Conservation (phyloP, 2,329 filamentous ascomycete genomes). For the Stagonosporopsis rhizophila region DNA sequence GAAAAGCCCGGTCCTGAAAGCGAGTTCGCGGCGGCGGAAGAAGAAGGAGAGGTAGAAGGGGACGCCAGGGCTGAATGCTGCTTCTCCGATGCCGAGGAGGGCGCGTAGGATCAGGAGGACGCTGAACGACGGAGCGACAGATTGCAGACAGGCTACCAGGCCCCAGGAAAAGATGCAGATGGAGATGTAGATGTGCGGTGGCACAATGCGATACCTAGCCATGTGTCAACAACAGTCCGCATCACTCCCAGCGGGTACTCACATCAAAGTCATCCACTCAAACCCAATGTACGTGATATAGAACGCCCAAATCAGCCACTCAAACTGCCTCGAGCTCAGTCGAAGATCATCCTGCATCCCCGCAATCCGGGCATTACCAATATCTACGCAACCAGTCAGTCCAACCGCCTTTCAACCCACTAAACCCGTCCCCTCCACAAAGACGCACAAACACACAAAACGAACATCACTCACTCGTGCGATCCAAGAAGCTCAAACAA, state of each 20-base stretch:
- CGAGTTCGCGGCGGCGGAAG: slow-evolving; percentile 73
- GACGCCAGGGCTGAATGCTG: slow-evolving; percentile 68
- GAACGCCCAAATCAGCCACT: slow-evolving; percentile 68
- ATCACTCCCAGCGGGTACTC: neutral
- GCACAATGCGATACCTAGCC: slow-evolving; percentile 61
- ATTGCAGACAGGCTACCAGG: slow-evolving; percentile 75
- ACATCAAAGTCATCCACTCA: slow-evolving; percentile 70
- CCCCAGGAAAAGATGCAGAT: slow-evolving; percentile 80
- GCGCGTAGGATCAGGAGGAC: slow-evolving; percentile 68
- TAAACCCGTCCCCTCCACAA: neutral
- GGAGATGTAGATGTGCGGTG: slow-evolving; percentile 67
- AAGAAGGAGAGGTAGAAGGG: slow-evolving; percentile 71
- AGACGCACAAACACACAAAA: neutral
- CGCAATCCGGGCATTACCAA: slow-evolving; percentile 69
- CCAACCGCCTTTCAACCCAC: neutral
- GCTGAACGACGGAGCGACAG: slow-evolving; percentile 55
- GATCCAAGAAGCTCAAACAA: slow-evolving; percentile 83
- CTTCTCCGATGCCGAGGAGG: slow-evolving; percentile 64
- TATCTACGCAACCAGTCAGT: slow-evolving; percentile 51
- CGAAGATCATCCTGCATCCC: slow-evolving; percentile 62
- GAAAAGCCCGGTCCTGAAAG: slow-evolving; percentile 84
- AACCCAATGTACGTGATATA: slow-evolving; percentile 70
- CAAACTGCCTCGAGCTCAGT: slow-evolving; percentile 64
- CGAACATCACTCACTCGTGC: slow-evolving; percentile 68
- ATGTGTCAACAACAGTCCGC: slow-evolving; percentile 1